Conservation (phyloP, 1,284 basidiomycete genomes). For the Neonothopanus nambi region DNA sequence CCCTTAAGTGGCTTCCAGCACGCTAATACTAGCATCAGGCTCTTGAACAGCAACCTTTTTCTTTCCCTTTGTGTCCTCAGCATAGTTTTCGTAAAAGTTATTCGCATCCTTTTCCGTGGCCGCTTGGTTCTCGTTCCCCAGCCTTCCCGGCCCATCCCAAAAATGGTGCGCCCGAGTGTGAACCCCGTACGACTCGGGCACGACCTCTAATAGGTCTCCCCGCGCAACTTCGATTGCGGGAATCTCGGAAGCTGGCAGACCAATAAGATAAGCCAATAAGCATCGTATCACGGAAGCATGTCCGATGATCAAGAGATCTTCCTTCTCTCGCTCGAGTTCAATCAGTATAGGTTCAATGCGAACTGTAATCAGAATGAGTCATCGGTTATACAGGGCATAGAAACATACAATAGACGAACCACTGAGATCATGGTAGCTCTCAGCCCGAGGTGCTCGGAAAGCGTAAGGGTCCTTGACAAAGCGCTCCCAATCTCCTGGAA, state of each 20-base stretch:
- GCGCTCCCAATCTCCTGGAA: conserved; percentile 92
- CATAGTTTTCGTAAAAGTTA: conserved; percentile 86
- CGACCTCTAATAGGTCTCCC: conserved; percentile 87
- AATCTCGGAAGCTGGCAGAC: conserved; percentile 94
- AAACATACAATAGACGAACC: conserved; percentile 42
- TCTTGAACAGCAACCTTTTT: conserved; percentile 31
- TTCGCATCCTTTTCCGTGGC: conserved; percentile 53
- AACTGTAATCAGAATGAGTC: conserved; percentile 37
- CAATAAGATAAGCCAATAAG: conserved; percentile 88
- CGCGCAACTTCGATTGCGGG: conserved; percentile 94
- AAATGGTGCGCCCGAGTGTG: conserved; percentile 89
- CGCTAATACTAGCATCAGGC: conserved; percentile 13
- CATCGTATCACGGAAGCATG: conserved; percentile 98
- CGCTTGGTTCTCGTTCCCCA: conserved; percentile 44
- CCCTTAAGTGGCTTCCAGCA: conserved; percentile 9
- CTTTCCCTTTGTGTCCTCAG: conserved; percentile 80
- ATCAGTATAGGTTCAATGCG: conserved; percentile 83
- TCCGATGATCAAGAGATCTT: conserved; percentile 78
- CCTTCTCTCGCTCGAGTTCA: conserved; percentile 79
- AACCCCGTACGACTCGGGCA: conserved; percentile 89
- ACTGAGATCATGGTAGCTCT: conserved; percentile 90
- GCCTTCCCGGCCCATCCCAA: conserved; percentile 81
- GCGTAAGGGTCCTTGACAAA: conserved; percentile 93
- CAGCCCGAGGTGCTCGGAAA: conserved; percentile 88
- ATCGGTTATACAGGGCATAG: background rate